Conservation (phyloP, 2,329 filamentous ascomycete genomes). For the Stagonosporopsis chrysanthemi region DNA sequence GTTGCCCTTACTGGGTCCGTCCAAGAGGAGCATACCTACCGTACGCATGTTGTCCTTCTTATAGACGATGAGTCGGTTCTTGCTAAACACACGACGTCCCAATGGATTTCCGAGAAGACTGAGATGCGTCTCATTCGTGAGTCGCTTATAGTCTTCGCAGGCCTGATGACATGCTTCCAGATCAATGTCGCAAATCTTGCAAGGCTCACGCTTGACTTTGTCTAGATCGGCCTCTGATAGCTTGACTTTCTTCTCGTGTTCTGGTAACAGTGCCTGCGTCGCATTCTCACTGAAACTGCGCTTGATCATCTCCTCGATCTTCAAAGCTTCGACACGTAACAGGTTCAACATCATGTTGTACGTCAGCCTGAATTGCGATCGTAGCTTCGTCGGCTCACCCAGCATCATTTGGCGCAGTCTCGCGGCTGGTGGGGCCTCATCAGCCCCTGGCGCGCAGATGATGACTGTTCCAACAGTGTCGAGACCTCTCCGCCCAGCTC, state of each 20-base stretch:
- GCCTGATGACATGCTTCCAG: conserved; percentile 83
- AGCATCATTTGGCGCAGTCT: conserved; percentile 93
- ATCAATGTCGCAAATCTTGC: conserved; percentile 79
- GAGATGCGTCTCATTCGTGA: conserved; percentile 83
- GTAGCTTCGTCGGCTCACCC: conserved; percentile 91
- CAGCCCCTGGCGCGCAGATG: conserved; percentile 80
- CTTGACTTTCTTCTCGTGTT: conserved; percentile 94
- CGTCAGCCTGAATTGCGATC: conserved; percentile 94
- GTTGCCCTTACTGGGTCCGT: conserved; percentile 72
- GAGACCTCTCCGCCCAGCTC: conserved; percentile 89
- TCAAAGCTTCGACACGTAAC: conserved; percentile 91
- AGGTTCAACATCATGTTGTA: conserved; percentile 99
- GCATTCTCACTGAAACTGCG: conserved; percentile 98
- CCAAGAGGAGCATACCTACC: conserved; percentile 78
- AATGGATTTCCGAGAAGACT: conserved; percentile 80
- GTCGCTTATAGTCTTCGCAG: conserved; percentile 77
- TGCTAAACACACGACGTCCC: conserved; percentile 78
- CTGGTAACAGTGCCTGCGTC: conserved; percentile 89
- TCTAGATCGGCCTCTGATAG: conserved; percentile 89
- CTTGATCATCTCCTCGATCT: conserved; percentile 99
- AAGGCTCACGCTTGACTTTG: conserved; percentile 86
- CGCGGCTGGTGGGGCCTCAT: conserved; percentile 85
- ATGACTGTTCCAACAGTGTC: conserved; percentile 95
- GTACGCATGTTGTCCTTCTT: conserved; percentile 82
- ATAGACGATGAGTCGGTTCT: conserved; percentile 81